These are phyloP conservation scores for Dichotomocladium elegans DNA, from an alignment of 371 early-diverging fungal genomes.

Conservation along the genomic window DNA sequence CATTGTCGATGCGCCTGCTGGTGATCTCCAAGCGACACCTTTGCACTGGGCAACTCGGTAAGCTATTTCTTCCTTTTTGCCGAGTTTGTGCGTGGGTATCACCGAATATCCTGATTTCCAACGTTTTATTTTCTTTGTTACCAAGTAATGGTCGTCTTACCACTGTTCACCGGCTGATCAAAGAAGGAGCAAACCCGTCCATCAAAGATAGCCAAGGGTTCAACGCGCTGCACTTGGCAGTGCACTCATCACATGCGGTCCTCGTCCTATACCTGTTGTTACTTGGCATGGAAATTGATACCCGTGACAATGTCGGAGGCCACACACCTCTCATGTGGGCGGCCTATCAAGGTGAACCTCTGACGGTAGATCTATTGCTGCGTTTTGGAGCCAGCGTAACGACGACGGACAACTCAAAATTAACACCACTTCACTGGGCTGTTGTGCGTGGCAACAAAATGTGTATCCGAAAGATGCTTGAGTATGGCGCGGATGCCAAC, in stretches of 20 bases:
- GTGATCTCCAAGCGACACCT: slow-evolving; percentile 80
- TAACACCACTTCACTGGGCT: slow-evolving; percentile 84
- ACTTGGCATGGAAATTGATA: slow-evolving; percentile 71
- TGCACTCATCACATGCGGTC: slow-evolving; percentile 81
- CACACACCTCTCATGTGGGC: slow-evolving; percentile 96
- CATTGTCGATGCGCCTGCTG: slow-evolving; percentile 69
- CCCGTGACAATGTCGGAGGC: slow-evolving; percentile 64
- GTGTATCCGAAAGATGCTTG: slow-evolving; percentile 48
- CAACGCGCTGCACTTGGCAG: slow-evolving; percentile 86
- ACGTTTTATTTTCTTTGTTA: background rate
- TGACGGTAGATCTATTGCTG: slow-evolving; percentile 66
- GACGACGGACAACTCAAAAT: slow-evolving; percentile 66
- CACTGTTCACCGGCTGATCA: slow-evolving; percentile 68
- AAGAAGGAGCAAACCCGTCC: slow-evolving; percentile 74
- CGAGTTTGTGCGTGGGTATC: background rate
- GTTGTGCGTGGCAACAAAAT: slow-evolving; percentile 47
- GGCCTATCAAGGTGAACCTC: slow-evolving; percentile 79
- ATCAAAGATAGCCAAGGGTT: slow-evolving; percentile 84
- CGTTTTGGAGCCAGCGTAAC: slow-evolving; percentile 66
- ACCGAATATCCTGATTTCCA: background rate
- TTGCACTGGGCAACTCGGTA: slow-evolving; percentile 86
- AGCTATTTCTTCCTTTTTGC: no score
- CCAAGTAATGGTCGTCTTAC: slow-evolving; percentile 56
- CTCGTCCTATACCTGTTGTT: slow-evolving; percentile 68
- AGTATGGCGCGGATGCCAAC: slow-evolving; percentile 50